These are phyloP conservation scores for Metschnikowia shivogae DNA, from an alignment of 805 yeast genomes.

Conservation along the genomic window DNA sequence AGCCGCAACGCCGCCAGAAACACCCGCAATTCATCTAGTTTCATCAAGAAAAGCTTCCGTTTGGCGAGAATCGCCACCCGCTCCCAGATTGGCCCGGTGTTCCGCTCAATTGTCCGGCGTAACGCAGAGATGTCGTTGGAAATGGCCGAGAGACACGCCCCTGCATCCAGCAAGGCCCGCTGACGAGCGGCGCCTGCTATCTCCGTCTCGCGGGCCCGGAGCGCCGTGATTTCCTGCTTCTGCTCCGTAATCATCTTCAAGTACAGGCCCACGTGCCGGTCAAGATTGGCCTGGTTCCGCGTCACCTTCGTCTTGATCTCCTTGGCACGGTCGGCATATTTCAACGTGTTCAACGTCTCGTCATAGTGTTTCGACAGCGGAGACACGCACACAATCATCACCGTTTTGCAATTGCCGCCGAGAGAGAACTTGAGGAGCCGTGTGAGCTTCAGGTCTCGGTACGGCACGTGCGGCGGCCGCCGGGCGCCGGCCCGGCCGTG, in stretches of 20 bases:
- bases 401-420: conserved; percentile 93
- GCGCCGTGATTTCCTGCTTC: conserved; percentile 64
- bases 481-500: conserved; percentile 36
- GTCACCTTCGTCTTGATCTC: conserved; percentile 78
- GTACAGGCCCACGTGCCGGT: conserved; percentile 81
- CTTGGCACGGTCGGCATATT: conserved; percentile 89
- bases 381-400: conserved; percentile 92
- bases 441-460: conserved; percentile 86
- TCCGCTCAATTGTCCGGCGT: conserved; percentile 37
- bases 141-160: conserved; percentile 36
- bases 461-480: conserved; percentile 73
- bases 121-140: conserved; percentile 42
- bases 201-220: conserved; percentile 51
- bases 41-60: conserved; percentile 31
- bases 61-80: conserved; percentile 44
- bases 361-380: conserved; percentile 87
- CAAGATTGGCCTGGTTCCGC: conserved; percentile 70
- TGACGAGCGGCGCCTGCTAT: conserved; percentile 36
- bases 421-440: conserved; percentile 81
- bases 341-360: conserved; percentile 85
- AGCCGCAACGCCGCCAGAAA: neutral
- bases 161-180: conserved; percentile 28
- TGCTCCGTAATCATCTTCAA: conserved; percentile 81
- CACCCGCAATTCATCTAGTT: conserved; percentile 9
- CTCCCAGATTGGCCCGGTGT: conserved; percentile 42